phyloP scores from a whole-genome alignment of 1,139 yeast species.

The Hanseniaspora uvarum region DNA sequence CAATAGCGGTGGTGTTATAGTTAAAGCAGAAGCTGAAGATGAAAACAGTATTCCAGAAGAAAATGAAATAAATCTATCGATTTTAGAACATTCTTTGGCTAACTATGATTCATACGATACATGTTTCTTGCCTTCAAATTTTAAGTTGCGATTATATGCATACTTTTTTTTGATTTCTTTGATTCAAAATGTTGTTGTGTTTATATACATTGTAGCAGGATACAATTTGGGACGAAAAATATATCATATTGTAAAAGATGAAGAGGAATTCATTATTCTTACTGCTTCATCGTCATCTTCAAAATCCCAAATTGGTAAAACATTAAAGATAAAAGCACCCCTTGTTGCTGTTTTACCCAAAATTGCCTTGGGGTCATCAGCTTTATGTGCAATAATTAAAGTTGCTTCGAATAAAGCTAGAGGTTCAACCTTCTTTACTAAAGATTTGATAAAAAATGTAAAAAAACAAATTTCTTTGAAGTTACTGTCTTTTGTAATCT shows the following conservation, averaged over 20 bases:
- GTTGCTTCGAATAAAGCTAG: not conserved
- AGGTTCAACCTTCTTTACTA: not conserved
- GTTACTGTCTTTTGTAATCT: not conserved
- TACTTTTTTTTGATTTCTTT: not conserved
- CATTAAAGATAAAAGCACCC: no score
- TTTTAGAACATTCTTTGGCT: slow-evolving; percentile 62
- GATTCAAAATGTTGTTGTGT: slow-evolving; percentile 5
- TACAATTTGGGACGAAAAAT: not conserved
- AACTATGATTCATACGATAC: slow-evolving; percentile 60
- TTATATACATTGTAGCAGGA: not conserved
- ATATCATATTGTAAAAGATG: not conserved
- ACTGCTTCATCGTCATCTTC: no score
- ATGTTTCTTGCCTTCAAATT: slow-evolving; percentile 4
- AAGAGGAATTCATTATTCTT: not conserved
- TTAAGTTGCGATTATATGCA: not conserved
- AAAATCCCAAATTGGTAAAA: not conserved
- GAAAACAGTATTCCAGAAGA: slow-evolving; percentile 70
- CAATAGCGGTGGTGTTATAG: slow-evolving; percentile 60
- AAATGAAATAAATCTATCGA: slow-evolving; percentile 44
- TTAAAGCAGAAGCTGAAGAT: slow-evolving; percentile 64
- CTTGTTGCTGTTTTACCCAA: not conserved
- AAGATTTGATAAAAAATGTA: not conserved
- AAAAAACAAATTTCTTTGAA: not conserved
- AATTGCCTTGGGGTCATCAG: no score
- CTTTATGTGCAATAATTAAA: not conserved